Evolutionary conservation across 768 basidiomycete species (phyloP), one percentile per base, ranked within the genome.

Genomic region (Cyclocybe aegerita): DNA sequence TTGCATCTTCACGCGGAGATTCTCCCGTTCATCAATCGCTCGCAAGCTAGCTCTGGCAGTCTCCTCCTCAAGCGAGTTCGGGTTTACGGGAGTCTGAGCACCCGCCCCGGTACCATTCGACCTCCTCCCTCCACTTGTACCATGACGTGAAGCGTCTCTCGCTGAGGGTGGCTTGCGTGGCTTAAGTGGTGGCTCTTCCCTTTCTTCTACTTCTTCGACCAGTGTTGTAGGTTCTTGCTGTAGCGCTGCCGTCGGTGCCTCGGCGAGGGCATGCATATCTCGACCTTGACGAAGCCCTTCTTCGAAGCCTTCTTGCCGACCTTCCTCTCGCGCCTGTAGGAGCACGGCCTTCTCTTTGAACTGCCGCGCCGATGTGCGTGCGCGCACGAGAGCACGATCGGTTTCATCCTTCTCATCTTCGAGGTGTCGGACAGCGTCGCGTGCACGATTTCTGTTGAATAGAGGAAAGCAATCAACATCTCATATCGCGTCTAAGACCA

Each of bases 281-380:
- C 66, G 57, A 4, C 84, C 85, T 43, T 83, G 81, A 34, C 70
- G 67, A 11, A 80, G 64, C 0, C 85, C 85, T 53, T 74, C 70
- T 42, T 76, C 71, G 51, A 64, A 74, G 1, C 75, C 75, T 49
- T 68, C 55, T 45, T 56, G 61, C 34, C 82, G 65, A 4, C 85
- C 85, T 42, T 83, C 76, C 56, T 85, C 82, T 37, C 73, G 71
- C 2, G 86, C 86, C 0, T 71, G 55, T 2, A 77, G 60, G 3
- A 82, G 39, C 40, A 78, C 57, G 34, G 71, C 77, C 64, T 85
- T 77, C 48, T 83, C 75, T 49, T 80, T 78, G 38, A 84, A 54
- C 61, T 75, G 76, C 23, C 85, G 69, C n/a, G 83, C 73, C 33
- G 73, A 69, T n/a, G 65, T 71, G 30, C 82, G 72, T 15, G 83